phyloP scores from a whole-genome alignment of 2,329 filamentous ascomycete species.

The Aspergillus persii region DNA sequence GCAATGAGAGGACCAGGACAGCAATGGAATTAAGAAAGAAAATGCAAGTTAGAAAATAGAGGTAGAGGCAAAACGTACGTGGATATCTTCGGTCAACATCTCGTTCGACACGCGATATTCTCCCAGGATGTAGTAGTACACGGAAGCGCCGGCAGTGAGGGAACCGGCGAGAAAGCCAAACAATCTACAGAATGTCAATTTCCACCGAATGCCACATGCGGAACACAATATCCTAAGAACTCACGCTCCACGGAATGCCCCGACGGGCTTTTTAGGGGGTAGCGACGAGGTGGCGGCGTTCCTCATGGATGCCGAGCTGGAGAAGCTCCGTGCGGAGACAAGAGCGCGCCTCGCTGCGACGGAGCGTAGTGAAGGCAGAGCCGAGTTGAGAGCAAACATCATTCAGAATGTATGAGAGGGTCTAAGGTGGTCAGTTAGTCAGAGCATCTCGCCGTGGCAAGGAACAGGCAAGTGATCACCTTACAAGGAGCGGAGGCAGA shows the following conservation, averaged over 20 bases:
- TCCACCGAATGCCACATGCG: neutral
- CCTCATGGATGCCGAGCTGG: slow-evolving; percentile 36
- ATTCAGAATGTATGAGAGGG: neutral
- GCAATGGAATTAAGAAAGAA: neutral
- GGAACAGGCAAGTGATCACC: neutral
- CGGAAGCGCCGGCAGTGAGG: slow-evolving; percentile 71
- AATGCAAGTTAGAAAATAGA: neutral
- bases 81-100: slow-evolving; percentile 91
- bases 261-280: slow-evolving; percentile 63
- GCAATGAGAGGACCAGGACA: neutral
- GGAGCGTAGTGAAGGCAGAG: slow-evolving; percentile 19
- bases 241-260: slow-evolving; percentile 71
- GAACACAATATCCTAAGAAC: slow-evolving; percentile 29
- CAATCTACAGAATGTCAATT: slow-evolving; percentile 54
- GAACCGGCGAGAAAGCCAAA: slow-evolving; percentile 90
- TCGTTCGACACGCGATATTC: slow-evolving; percentile 95
- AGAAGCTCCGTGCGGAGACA: slow-evolving; percentile 30
- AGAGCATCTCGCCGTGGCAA: neutral
- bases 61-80: slow-evolving; percentile 62
- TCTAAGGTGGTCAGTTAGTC: slow-evolving; percentile 4
- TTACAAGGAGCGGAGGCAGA: neutral
- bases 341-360: slow-evolving; percentile 17
- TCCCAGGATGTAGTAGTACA: slow-evolving; percentile 90
- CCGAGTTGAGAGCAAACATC: slow-evolving; percentile 13
- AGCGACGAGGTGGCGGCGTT: slow-evolving; percentile 41